Percentiles rank a stretch among this genome's conserved stretches.
Conservation (phyloP, 73 alveolate species). For the Durusdinium trenchii region DNA sequence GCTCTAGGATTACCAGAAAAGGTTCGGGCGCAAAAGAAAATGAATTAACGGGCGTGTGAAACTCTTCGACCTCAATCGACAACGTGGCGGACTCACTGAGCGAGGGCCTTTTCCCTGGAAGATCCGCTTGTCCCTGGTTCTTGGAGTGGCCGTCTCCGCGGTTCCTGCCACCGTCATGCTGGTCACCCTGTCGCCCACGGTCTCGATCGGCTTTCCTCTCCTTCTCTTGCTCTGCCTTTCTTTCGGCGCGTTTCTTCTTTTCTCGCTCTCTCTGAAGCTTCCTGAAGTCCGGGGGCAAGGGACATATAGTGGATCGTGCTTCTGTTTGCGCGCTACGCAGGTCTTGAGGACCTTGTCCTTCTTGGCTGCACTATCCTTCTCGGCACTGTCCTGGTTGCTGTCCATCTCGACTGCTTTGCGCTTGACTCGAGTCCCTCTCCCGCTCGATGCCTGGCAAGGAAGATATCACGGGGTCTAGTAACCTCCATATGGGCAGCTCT, state of each 20-base stretch:
- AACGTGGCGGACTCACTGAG: too few relatives aligned
- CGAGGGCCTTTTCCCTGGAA: too few relatives aligned
- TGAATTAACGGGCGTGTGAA: too few relatives aligned
- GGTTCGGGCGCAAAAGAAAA: too few relatives aligned
- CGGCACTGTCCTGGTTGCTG: background rate
- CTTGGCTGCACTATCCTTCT: background rate
- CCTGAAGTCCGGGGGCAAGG: background rate
- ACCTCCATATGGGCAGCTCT: background rate
- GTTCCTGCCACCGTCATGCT: too few relatives aligned
- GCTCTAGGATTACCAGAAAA: too few relatives aligned
- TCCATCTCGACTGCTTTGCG: background rate
- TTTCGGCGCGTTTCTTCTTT: background rate
- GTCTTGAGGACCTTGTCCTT: background rate
- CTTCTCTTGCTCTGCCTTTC: background rate
- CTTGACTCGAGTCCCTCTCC: background rate
- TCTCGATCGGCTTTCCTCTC: too few relatives aligned
- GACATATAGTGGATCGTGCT: background rate
- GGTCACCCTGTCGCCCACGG: too few relatives aligned
- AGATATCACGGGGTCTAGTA: conserved; percentile 5
- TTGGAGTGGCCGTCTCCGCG: too few relatives aligned
- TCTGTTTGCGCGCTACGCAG: background rate
- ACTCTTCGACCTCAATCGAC: too few relatives aligned
- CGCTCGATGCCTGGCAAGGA: conserved; percentile 1
- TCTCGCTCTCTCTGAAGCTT: background rate
- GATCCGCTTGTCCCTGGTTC: too few relatives aligned